Conservation (phyloP, 2,329 filamentous ascomycete genomes). For the Ophiostoma novo-ulmi region DNA sequence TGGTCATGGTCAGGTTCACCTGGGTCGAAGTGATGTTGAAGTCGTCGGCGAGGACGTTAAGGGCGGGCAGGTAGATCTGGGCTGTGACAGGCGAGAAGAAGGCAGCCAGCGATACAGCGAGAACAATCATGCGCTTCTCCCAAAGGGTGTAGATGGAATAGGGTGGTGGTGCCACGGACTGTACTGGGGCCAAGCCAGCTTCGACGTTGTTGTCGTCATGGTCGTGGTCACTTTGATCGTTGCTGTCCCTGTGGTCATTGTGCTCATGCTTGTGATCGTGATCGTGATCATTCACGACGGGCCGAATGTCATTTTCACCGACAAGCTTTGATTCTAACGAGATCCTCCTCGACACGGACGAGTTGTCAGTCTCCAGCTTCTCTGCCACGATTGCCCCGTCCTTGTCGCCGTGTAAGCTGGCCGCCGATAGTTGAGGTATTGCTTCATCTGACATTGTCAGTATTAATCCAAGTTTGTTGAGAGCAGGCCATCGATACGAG, state of each 20-base stretch:
- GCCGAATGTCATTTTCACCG: not conserved
- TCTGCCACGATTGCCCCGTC: no score
- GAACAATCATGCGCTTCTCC: slow-evolving; percentile 39
- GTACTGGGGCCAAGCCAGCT: not conserved
- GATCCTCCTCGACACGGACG: not conserved
- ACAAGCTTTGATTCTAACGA: not conserved
- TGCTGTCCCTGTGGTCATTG: not conserved
- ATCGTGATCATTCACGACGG: not conserved
- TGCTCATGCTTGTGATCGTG: not conserved
- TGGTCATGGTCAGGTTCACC: slow-evolving; percentile 49
- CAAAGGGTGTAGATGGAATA: slow-evolving; percentile 39
- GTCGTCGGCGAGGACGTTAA: slow-evolving; percentile 44
- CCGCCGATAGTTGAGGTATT: not conserved
- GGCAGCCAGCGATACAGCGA: slow-evolving; percentile 37
- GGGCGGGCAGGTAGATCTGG: slow-evolving; percentile 52
- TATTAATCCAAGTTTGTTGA: not conserved
- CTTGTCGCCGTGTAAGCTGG: not conserved
- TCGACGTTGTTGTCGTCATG: not conserved
- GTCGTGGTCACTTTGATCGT: not conserved
- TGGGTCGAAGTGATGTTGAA: slow-evolving; percentile 36
- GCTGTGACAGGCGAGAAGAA: slow-evolving; percentile 44
- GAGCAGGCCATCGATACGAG: not conserved
- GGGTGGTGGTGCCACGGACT: slow-evolving; percentile 21
- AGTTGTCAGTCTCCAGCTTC: not conserved
- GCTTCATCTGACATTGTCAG: not conserved